Evolutionary conservation across 2,329 filamentous ascomycete species (phyloP), one percentile per base, ranked within the genome.

Genomic region (Mycosphaerella arachidis): DNA sequence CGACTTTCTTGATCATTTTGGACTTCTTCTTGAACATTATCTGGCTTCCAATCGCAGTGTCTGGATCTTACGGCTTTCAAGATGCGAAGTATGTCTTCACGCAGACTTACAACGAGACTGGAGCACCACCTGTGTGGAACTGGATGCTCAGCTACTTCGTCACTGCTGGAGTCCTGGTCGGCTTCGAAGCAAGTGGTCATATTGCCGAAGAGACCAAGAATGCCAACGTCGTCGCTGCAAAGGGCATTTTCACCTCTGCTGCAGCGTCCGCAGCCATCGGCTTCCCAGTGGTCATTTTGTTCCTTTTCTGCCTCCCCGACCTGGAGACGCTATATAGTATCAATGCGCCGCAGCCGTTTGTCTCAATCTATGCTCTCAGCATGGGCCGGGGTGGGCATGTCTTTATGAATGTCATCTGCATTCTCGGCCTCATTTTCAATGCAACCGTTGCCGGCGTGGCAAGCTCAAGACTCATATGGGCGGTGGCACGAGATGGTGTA

Each of bases 81-180:
- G 77, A 81, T 1, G 76, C 84, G 0, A 75, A 83, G 37, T 83
- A 84, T 60, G 83, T 83, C 8, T 86, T 86, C 68, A 81, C 84
- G 74, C 79, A 82, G 12, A 85, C 83, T 0, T 84, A 84, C 67
- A 86, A 86, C 58, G 71, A 74, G 51, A 76, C 74, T 48, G 74
- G 74, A 29, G 74, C 74, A 1, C 81, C 83, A 0, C 75, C 78
- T 1, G 83, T 79, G 2, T 86, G 84, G 83, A 86, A 86, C 67
- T 86, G 83, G 84, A 85, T 83, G 72, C 76, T 86, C 3, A 84
- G 82, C 4, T 86, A 83, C 69, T 79, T 84, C 29, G 83, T 83
- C 1, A 86, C 84, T 1, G 83, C 83, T 7, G 84, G 83, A 45
- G 80, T 86, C 45, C 67, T 86, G 57, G 84, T 86, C 55, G 84